Base-by-base conservation (phyloP, 2,329 filamentous ascomycete genomes). In the Claviceps pusilla region DNA sequence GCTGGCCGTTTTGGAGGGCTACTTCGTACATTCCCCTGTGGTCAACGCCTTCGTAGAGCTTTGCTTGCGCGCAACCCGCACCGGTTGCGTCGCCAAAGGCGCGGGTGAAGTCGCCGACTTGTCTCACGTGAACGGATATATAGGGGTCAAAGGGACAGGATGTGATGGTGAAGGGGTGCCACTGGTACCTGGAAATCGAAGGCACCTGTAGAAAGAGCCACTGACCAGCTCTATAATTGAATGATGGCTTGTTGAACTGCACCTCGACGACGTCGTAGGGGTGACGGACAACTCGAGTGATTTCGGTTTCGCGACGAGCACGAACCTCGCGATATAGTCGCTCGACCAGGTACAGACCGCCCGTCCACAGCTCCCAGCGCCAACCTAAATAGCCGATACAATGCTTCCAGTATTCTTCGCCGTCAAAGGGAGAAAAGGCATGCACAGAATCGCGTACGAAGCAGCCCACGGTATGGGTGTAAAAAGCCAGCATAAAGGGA, bases 161-260 rank as follows among this genome's bases (percentile, higher is more conserved):
- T 2, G 93, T 98, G 69, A 98, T 97, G 65, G 93, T 98, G 68
- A 97, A 98, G 1, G 93, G 93, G 71, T 98, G 93, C 93, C 93
- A 98, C 73, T 98, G 89, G 65, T 89, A 84, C 62, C 77, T 80
- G 59, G 89, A 95, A 53, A 98, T 82, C 7, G 87, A 84, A 0
- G 93, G 93, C 29, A 95, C 84, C 68, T 97, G 91, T 56, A 98
- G 77, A 76, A 97, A 97, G 42, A 97, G 82, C 90, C 91, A 98
- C 72, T 98, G 93, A 37, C 93, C 93, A 14, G 93, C 86, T 78
- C 95, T 97, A 81, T 98, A 98, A 65, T 83, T 88, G 85, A 98
- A 95, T 55, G 86, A 93, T 5, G 91, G 88, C 74, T 98, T 98
- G 68, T 79, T 80, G 73, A 98, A 97, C 68, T 98, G 93, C 58